Evolutionary conservation across 495 filamentous ascomycete genomes (phyloP).

Genomic region (Daldinia loculata): DNA sequence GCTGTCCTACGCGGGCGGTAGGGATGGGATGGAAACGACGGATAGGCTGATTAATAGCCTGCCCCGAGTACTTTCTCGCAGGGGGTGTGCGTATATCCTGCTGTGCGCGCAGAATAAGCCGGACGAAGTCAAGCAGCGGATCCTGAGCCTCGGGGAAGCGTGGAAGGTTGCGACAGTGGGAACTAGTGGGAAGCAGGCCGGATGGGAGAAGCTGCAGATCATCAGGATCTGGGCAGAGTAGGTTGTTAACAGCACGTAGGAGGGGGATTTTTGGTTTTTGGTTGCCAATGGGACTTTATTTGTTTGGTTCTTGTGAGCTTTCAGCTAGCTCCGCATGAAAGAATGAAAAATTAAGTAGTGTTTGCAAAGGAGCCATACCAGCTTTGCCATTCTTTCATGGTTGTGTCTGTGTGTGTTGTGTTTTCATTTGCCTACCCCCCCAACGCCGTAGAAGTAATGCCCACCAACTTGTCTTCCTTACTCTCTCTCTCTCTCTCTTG

Average conservation of each 20-base stretch:
- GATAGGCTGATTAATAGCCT: conserved; percentile 75
- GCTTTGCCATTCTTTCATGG: conserved; percentile 38
- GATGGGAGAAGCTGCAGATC: conserved; percentile 90
- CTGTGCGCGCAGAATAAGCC: conserved; percentile 89
- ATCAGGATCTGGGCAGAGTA: conserved; percentile 72
- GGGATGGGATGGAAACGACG: conserved; percentile 92
- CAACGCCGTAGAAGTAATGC: conserved; percentile 38
- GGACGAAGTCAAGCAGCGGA: conserved; percentile 72
- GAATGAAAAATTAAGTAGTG: conserved; percentile 9
- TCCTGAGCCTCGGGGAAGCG: conserved; percentile 61
- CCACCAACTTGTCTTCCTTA: conserved; percentile 10
- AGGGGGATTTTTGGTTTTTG: neutral
- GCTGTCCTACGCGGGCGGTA: conserved; percentile 86
- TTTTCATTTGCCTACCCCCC: conserved; percentile 36
- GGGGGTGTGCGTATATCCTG: conserved; percentile 87
- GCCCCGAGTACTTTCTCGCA: conserved; percentile 65
- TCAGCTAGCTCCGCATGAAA: conserved; percentile 34
- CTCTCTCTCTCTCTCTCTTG: conserved; percentile 11
- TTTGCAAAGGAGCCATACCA: conserved; percentile 40
- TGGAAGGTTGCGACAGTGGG: conserved; percentile 86
- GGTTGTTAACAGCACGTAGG: conserved; percentile 8
- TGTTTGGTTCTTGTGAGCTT: conserved; percentile 34
- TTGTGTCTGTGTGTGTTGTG: neutral
- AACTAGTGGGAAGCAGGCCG: conserved; percentile 81
- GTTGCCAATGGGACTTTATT: conserved; percentile 23